Base-by-base conservation (phyloP, 768 basidiomycete genomes). In the Psilocybe sp. region DNA sequence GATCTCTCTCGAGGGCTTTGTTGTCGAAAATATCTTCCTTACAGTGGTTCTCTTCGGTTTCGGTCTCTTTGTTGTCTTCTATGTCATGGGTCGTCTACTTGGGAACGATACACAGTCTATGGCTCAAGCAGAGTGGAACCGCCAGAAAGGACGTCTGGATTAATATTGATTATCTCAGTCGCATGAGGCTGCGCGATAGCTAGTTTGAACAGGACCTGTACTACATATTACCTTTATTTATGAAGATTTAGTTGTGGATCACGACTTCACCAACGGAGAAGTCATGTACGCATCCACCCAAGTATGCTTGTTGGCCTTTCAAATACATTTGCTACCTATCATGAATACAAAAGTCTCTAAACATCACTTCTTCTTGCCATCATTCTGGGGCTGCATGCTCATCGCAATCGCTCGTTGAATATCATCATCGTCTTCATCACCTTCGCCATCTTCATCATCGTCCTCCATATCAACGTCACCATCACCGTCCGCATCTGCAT, bases 321-420 rank as follows among this genome's bases (percentile, higher is more conserved):
- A 4, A 7, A 28, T 28, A 7, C 23, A 28, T 28, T 7, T 28
- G 23, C 9, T 40, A 35, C 16, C 23, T n/a, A 35, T 44, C 88
- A 54, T 54, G 84, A 91, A 91, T 61, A 89, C 90, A 60, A 87
- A 70, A 8, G 93, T 82, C 7, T 28, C 23, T 4, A 28, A 28
- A 14, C 94, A 13, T 15, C 49, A 50, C 15, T 50, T 44, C 11
- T 43, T 85, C 53, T 57, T 56, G 61, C 64, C 58, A 43, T 80
- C 75, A 51, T 81, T 74, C 51, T 80, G 74, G 42, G 75, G 75
- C 62, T 84, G 78, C 89, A 96, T 87, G 63, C 93, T 96, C 92
- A 96, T 92, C 66, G 83, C 84, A 58, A 97, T 98, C 12, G 96
- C 97, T 40, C 82, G 75, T 40, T 86, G 83, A 63, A 98, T 98